Evolutionary conservation across 371 early-diverging fungal genomes (phyloP).

Genomic region (Mucor plumbeus): DNA sequence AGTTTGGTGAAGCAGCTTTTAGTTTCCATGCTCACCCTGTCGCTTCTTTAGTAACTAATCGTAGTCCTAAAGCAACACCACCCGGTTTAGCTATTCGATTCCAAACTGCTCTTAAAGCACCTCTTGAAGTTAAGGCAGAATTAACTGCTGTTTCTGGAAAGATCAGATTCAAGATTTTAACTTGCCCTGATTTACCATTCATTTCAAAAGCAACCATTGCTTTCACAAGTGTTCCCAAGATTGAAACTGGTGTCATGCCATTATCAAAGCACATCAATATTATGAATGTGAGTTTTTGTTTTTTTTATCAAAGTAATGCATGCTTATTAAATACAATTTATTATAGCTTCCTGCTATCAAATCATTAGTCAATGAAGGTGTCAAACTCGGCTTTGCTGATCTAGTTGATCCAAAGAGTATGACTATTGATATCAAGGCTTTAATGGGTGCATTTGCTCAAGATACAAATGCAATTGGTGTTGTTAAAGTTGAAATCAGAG

Average conservation of each 20-base stretch:
- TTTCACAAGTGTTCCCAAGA: conserved; percentile 42
- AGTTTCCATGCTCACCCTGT: conserved; percentile 54
- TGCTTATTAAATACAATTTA: not conserved
- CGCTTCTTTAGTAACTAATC: conserved; percentile 32
- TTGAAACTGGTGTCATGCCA: conserved; percentile 53
- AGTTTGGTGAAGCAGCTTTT: conserved; percentile 54
- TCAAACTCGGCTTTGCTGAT: conserved; percentile 43
- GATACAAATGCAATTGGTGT: conserved; percentile 52
- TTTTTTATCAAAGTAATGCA: not conserved
- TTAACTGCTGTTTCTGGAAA: conserved; percentile 47
- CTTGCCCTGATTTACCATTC: conserved; percentile 49
- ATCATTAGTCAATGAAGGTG: conserved; percentile 44
- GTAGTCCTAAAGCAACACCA: conserved; percentile 33
- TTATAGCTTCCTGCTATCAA: conserved; percentile 46
- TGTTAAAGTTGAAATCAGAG: conserved; percentile 39
- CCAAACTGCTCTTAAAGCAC: conserved; percentile 35
- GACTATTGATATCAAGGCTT: conserved; percentile 42
- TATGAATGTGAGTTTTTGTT: conserved; percentile 41
- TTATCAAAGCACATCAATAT: conserved; percentile 47
- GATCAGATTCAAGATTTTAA: conserved; percentile 45
- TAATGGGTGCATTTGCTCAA: conserved; percentile 35
- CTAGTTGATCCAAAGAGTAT: conserved; percentile 52
- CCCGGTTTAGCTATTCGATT: conserved; percentile 45
- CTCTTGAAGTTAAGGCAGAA: conserved; percentile 45
- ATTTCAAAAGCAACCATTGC: conserved; percentile 51